Evolutionary conservation across 176 grass and related monocot genomes (phyloP), one percentile per base, ranked within the genome.

Genomic region (Pontederia crassipes): DNA sequence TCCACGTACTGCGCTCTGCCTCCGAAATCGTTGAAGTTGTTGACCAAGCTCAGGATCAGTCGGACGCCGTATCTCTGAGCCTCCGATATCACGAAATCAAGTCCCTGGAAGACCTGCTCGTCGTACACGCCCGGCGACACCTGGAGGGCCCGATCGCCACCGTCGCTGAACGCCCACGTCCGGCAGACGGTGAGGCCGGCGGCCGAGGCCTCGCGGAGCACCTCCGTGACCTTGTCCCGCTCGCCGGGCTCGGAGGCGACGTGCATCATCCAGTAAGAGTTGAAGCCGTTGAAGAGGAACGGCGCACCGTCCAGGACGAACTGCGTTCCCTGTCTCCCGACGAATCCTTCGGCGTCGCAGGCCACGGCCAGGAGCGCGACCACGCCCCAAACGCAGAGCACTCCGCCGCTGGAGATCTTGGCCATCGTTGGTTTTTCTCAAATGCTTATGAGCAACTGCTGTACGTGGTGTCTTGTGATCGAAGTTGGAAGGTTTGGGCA

Each of bases 161-260:
- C 71, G 68, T 79, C 81, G 63, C 11, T 55, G 15, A 84, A 84
- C 50, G 76, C 81, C 81, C 81, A 84, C 1, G 81, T 79, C 12
- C 81, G 81, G 77, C 81, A 78, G 16, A 84, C 81, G 15, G 75
- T 79, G 65, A 84, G 75, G 12, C 76, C 76, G 14, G 46, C 64
- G 32, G 59, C 76, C 5, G 61, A 71, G 3, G 75, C 71, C 15
- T 70, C 76, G 2, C 75, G 72, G 15, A 84, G 68, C 17, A 79
- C 81, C 59, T 71, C 71, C 14, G 81, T 62, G 52, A 78, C 70
- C 75, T 78, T 83, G 11, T 46, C 54, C 45, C 80, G 75, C 2
- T 73, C 27, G 4, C 50, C 71, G 3, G 58, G 61, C 12, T 83
- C 64, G 8, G 80, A 61, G 2, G 81, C 75, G 35, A 71, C 81